Conservation (phyloP, 371 early-diverging fungal genomes). For the Globomyces sp. region DNA sequence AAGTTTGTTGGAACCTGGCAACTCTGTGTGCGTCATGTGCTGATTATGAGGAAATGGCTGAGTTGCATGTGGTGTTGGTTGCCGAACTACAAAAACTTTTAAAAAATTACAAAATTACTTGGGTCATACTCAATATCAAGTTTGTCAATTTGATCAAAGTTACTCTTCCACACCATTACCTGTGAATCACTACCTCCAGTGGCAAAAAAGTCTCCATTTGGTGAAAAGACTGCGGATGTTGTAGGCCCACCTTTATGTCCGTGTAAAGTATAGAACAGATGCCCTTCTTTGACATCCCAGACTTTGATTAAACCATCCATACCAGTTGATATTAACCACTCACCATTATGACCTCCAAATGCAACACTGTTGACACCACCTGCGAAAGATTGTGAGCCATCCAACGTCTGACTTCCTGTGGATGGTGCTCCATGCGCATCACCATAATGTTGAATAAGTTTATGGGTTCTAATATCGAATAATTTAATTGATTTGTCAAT, state of each 20-base stretch:
- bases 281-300: constrained; percentile 58
- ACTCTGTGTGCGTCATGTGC: constrained; percentile 20
- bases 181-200: constrained; percentile 54
- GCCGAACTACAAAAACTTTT: not conserved
- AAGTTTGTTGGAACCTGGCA: too few species aligned
- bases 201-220: constrained; percentile 48
- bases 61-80: not conserved
- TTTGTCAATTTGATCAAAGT: constrained; percentile 36
- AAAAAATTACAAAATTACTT: not conserved
- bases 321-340: constrained; percentile 52
- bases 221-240: constrained; percentile 49
- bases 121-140: not conserved
- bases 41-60: not conserved
- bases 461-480: constrained; percentile 53
- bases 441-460: constrained; percentile 52
- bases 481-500: constrained; percentile 53
- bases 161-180: constrained; percentile 56
- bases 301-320: constrained; percentile 54
- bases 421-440: constrained; percentile 39
- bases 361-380: constrained; percentile 50
- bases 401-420: constrained; percentile 4
- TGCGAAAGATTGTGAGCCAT: not conserved
- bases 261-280: constrained; percentile 55
- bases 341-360: constrained; percentile 46
- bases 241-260: constrained; percentile 54